phyloP scores from a whole-genome alignment of 129 eudicot species.

The Arctium minus region DNA sequence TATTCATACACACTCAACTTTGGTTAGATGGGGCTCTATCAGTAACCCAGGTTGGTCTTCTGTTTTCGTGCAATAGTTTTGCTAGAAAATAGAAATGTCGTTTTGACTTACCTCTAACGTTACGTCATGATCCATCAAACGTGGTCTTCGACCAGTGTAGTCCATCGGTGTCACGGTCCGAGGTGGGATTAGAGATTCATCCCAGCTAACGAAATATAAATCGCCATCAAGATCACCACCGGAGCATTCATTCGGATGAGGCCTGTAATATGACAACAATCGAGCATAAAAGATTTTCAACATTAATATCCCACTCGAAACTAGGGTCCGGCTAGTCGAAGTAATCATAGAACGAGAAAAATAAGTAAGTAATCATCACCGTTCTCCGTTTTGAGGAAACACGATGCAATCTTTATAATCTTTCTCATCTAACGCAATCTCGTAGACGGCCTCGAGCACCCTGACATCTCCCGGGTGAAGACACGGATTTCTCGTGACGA shows the following conservation, averaged over 20 bases:
- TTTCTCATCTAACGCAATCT: slow-evolving; percentile 50
- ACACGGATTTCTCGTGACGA: slow-evolving; percentile 91
- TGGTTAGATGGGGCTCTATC: too few species aligned
- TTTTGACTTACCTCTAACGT: slow-evolving; percentile 55
- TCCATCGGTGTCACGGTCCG: slow-evolving; percentile 81
- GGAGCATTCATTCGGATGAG: slow-evolving; percentile 98
- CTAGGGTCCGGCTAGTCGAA: too few species aligned
- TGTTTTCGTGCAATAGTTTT: background rate
- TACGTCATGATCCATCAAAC: slow-evolving; percentile 87
- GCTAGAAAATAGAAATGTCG: background rate
- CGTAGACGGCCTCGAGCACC: slow-evolving; percentile 84
- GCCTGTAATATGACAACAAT: slow-evolving; percentile 42
- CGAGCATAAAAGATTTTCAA: background rate
- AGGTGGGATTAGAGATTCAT: slow-evolving; percentile 62
- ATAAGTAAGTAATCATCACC: slow-evolving; percentile 34
- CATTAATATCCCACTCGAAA: too few species aligned
- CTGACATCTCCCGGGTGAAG: slow-evolving; percentile 96
- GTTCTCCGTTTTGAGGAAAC: slow-evolving; percentile 86
- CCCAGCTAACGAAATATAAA: slow-evolving; percentile 85
- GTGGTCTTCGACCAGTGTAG: slow-evolving; percentile 74
- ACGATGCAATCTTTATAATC: slow-evolving; percentile 68
- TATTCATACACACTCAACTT: too few species aligned
- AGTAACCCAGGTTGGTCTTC: background rate
- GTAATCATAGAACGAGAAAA: too few species aligned
- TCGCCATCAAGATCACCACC: slow-evolving; percentile 99